Evolutionary conservation across 495 filamentous ascomycete species (phyloP).

Genomic region (Darksidea phi): DNA sequence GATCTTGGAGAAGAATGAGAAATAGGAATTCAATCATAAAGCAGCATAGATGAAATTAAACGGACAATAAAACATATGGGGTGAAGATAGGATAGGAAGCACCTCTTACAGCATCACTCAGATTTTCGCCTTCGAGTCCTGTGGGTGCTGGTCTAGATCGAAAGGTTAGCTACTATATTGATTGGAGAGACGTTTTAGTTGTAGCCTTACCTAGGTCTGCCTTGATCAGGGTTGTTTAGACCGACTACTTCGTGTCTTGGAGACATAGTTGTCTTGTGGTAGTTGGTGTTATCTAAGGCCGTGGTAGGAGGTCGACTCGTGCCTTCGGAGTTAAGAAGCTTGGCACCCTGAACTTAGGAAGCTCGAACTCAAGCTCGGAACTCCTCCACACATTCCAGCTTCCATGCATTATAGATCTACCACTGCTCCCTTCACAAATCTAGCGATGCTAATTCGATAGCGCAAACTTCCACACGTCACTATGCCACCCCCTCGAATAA

Average conservation of each 20-base stretch:
- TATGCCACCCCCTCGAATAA: slow-evolving; percentile 16
- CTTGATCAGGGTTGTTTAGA: slow-evolving; percentile 6
- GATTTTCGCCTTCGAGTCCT: slow-evolving; percentile 1
- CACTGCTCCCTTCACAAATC: background rate
- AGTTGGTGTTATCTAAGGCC: background rate
- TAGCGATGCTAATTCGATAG: slow-evolving; percentile 14
- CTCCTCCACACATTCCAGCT: background rate
- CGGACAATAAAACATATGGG: too few relatives aligned
- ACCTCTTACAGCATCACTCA: slow-evolving; percentile 38
- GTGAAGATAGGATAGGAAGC: slow-evolving; percentile 3
- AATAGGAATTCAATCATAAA: too few relatives aligned
- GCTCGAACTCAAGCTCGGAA: background rate
- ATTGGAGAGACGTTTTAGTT: background rate
- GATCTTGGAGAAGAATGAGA: slow-evolving; percentile 45
- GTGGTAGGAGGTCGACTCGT: background rate
- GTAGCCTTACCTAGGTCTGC: slow-evolving; percentile 1
- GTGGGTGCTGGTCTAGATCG: slow-evolving; percentile 25
- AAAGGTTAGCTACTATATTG: too few relatives aligned
- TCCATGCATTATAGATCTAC: background rate
- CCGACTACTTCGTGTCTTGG: background rate
- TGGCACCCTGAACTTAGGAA: slow-evolving; percentile 17
- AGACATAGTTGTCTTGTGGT: background rate
- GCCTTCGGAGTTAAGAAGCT: slow-evolving; percentile 14
- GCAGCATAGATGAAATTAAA: too few relatives aligned
- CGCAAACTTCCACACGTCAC: background rate